These are phyloP conservation scores for Hibiscus trionum DNA, from an alignment of 345 rosid genomes.

Conservation along the genomic window DNA sequence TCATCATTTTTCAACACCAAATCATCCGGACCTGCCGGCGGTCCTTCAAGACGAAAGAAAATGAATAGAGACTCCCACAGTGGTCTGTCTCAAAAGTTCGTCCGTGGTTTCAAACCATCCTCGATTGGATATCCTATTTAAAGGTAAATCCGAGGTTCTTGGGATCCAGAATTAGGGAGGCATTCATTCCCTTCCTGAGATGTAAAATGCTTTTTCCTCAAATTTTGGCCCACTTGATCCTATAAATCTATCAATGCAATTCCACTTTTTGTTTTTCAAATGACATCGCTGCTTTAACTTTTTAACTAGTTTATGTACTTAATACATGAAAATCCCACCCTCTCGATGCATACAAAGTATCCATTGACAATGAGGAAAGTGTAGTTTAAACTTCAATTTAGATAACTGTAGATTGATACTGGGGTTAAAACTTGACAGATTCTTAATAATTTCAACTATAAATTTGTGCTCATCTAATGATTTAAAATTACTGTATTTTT, in stretches of 20 bases:
- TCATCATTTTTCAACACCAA: conserved; percentile 29
- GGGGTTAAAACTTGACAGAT: too few species aligned
- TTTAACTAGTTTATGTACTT: too few species aligned
- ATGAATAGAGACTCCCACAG: conserved; percentile 26
- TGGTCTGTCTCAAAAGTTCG: conserved; percentile 40
- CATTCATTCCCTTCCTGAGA: not conserved
- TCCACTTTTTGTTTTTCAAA: not conserved
- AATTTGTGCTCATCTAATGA: too few species aligned
- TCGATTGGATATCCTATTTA: conserved; percentile 47
- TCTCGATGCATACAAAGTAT: too few species aligned
- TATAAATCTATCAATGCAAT: conserved; percentile 1
- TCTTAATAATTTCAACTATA: too few species aligned
- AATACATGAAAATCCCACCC: too few species aligned
- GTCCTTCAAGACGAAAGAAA: conserved; percentile 36
- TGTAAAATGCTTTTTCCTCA: not conserved
- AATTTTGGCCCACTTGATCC: not conserved
- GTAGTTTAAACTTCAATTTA: too few species aligned
- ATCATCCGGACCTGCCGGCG: conserved; percentile 32
- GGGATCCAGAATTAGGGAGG: conserved; percentile 33
- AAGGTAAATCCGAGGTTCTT: conserved; percentile 50
- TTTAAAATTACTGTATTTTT: too few species aligned
- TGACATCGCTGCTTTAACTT: too few species aligned
- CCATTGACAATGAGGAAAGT: too few species aligned
- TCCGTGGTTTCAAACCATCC: conserved; percentile 46
- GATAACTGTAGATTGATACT: too few species aligned